Base-by-base conservation (phyloP, 306 rosid genomes). In the Hippophae tibetana region DNA sequence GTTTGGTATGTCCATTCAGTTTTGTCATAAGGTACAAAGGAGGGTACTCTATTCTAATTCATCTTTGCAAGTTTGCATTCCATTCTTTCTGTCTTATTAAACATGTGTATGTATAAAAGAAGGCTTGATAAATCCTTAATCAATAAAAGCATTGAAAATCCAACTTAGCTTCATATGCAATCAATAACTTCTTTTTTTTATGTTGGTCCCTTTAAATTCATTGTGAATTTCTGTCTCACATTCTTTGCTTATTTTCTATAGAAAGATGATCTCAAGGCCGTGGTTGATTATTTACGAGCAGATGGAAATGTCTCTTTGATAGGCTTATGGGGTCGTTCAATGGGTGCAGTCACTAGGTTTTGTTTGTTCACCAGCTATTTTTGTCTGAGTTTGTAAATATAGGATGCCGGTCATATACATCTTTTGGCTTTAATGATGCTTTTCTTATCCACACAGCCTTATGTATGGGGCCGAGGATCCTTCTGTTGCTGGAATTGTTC, bases 261-360 rank as follows among this genome's bases (percentile, higher is more conserved):
- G 99, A 92, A 86, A 69, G 89, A 92, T 13, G 99, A 88, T 67
- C 77, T 92, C 61, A 84, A 47, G 48, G 89, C 88, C 23, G 97
- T 82, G 62, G 95, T 92, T 11, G 84, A 88, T 56, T 86, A 80
- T 79, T 73, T 92, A 68, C 85, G 99, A 77, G 80, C 75, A 2
- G 99, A 83, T 80, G 95, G 84, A 78, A 85, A 72, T 68, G 97
- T 88, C 69, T 88, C 99, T 76, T 64, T 88, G 73, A 88, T 92
- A 76, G 97, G 99, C 64, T 78, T 92, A 75, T 92, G 99, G 99
- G 99, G 99, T 68, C 99, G 99, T 56, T 92, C 99, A 48, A 92
- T 92, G 99, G 99, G 99, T 47, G 94, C 99, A 61, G 99, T 92
- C 60, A 88, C 99, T 67, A 76, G 99, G 82, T 80, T 76, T 71